phyloP scores from a whole-genome alignment of 176 grass and related monocot species.

The Rhipidocladum racemiflorum region DNA sequence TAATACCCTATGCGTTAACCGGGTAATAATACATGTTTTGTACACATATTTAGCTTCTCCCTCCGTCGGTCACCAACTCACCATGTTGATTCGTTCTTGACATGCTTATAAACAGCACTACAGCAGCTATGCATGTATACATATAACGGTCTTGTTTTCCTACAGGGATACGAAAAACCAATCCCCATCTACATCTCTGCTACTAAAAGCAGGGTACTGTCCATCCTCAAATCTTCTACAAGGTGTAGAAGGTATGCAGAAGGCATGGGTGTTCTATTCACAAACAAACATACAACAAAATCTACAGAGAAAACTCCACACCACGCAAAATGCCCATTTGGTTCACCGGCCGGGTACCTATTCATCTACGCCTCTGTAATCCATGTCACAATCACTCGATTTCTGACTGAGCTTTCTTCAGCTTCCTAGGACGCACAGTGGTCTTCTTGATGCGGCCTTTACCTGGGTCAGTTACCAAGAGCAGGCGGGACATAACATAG shows the following conservation, averaged over 20 bases:
- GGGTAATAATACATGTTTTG: too few species aligned
- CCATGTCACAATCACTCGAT: slow-evolving; percentile 15
- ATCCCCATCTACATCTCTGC: slow-evolving; percentile 15
- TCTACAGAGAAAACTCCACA: not conserved
- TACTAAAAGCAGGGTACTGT: not conserved
- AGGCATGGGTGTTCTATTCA: slow-evolving; percentile 13
- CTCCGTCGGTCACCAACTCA: not conserved
- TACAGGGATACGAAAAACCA: slow-evolving; percentile 31
- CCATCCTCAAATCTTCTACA: slow-evolving; percentile 28
- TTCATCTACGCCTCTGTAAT: slow-evolving; percentile 1
- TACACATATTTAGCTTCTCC: too few species aligned
- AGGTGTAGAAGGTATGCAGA: not conserved
- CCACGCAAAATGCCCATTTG: not conserved
- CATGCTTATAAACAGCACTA: not conserved
- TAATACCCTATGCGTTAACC: too few species aligned
- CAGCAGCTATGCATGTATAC: not conserved
- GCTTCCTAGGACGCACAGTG: slow-evolving; percentile 47
- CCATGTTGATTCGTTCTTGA: not conserved
- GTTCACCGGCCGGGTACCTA: not conserved
- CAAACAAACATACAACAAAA: slow-evolving; percentile 26
- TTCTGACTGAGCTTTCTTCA: slow-evolving; percentile 34
- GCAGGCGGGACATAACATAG: slow-evolving; percentile 78
- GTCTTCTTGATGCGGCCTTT: slow-evolving; percentile 43
- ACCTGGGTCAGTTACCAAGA: slow-evolving; percentile 33
- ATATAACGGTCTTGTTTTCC: slow-evolving; percentile 11